phyloP scores from a whole-genome alignment of 768 basidiomycete genomes.

The Russula lepida region DNA sequence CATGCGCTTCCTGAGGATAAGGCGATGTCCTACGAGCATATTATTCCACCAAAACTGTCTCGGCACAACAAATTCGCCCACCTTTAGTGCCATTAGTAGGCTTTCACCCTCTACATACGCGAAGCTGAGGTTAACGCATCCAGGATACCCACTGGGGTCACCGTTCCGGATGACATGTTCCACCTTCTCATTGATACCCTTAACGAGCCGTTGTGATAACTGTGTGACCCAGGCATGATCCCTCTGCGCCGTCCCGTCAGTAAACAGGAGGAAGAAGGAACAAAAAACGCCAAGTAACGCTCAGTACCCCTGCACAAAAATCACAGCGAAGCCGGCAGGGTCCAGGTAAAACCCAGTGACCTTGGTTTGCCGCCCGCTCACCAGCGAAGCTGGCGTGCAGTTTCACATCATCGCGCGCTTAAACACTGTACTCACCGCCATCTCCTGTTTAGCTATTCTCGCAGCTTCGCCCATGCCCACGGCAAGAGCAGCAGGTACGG shows the following conservation, averaged over 20 bases:
- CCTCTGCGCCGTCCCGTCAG: slow-evolving; percentile 38
- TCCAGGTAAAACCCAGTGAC: slow-evolving; percentile 44
- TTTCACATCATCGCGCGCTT: slow-evolving; percentile 28
- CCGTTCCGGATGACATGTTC: slow-evolving; percentile 94
- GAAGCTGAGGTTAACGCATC: slow-evolving; percentile 93
- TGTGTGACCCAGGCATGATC: slow-evolving; percentile 69
- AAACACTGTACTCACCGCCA: slow-evolving; percentile 60
- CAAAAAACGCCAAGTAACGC: slow-evolving; percentile 9
- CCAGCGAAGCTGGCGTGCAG: slow-evolving; percentile 23
- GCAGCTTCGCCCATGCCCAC: slow-evolving; percentile 96
- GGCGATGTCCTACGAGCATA: slow-evolving; percentile 71
- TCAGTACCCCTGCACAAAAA: slow-evolving; percentile 94
- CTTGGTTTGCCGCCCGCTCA: slow-evolving; percentile 25
- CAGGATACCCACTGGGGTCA: slow-evolving; percentile 84
- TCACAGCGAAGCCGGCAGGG: slow-evolving; percentile 52
- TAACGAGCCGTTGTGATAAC: slow-evolving; percentile 74
- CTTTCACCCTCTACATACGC: slow-evolving; percentile 97
- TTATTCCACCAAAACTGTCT: background rate
- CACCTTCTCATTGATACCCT: slow-evolving; percentile 73
- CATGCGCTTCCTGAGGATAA: slow-evolving; percentile 97
- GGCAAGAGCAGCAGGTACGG: slow-evolving; percentile 76
- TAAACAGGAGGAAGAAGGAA: slow-evolving; percentile 26
- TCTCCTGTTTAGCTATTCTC: slow-evolving; percentile 84
- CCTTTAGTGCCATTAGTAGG: slow-evolving; percentile 96
- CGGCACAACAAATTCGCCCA: slow-evolving; percentile 26